These are phyloP conservation scores for Citrus trifoliata DNA, from an alignment of 345 rosid species.

Conservation along the genomic window DNA sequence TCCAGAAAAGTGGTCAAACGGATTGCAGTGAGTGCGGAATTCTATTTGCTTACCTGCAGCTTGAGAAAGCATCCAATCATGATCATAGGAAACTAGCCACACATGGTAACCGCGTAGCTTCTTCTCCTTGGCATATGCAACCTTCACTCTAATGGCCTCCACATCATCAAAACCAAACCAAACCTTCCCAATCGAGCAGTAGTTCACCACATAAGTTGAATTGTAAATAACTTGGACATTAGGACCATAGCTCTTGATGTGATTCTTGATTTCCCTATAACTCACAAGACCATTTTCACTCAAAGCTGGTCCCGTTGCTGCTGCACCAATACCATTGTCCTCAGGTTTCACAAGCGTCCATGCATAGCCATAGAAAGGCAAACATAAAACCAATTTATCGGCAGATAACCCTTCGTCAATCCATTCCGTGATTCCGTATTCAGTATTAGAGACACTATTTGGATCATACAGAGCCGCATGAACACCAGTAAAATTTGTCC, in stretches of 20 bases:
- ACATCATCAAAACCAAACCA: conserved; percentile 51
- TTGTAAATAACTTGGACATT: neutral
- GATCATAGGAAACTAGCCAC: conserved; percentile 18
- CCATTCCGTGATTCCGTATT: conserved; percentile 10
- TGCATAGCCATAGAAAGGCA: conserved; percentile 32
- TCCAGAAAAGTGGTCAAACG: too few species aligned
- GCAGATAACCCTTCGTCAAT: conserved; percentile 3
- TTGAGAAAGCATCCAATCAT: conserved; percentile 42
- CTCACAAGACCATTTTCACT: conserved; percentile 21
- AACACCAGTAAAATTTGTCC: conserved; percentile 3
- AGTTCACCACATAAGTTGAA: too few species aligned
- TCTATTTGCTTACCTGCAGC: neutral
- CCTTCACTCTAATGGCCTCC: conserved; percentile 31
- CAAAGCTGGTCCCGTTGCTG: conserved; percentile 16
- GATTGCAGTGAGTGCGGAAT: too few species aligned
- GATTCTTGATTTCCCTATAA: conserved; percentile 19
- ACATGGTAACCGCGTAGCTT: conserved; percentile 35
- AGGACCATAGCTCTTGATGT: conserved; percentile 8
- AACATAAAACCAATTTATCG: conserved; percentile 16
- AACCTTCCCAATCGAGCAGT: conserved; percentile 3
- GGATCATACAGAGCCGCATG: conserved; percentile 28
- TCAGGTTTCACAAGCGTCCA: conserved; percentile 23
- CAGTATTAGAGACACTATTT: neutral
- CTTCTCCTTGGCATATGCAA: conserved; percentile 36
- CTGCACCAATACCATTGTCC: conserved; percentile 8